Base-by-base conservation (phyloP, 345 rosid species). In the Syzygium grande region DNA sequence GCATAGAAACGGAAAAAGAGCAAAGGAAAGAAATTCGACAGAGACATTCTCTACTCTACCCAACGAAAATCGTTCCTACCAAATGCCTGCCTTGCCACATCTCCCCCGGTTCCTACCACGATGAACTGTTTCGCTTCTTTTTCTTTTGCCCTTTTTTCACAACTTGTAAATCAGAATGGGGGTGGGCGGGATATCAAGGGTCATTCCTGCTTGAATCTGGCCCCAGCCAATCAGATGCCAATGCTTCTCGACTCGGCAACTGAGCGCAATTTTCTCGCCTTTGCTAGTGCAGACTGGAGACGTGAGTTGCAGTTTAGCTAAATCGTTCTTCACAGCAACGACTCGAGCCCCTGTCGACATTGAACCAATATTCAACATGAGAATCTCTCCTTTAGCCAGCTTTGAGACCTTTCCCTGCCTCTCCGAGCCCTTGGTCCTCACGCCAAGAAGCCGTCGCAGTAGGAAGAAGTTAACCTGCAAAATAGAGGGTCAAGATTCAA, bases 171-270 rank as follows among this genome's bases (percentile, higher is more conserved):
- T 91, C 87, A 93, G 80, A 94, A 93, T 9, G 93, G 92, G 92
- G 88, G 93, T 79, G 12, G 95, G 95, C 19, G 98, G 98, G 30
- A 96, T 93, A 5, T 96, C 96, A 9, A 96, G 94, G 88, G 98
- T 98, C 27, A 94, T 90, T 78, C 99, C 98, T 3, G 99, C 98
- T 88, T 95, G 99, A 89, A 98, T 98, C 95, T 94, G 97, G 56
- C 99, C 99, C 99, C 99, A 96, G 22, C 99, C 98, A 16, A 98
- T 96, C 51, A 96, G 94, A 90, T 97, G 96, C 98, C 98, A 96
- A 88, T 96, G 99, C 93, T 96, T 98, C 91, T 98, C 98, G 27
- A 98, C 98, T 55, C 97, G 88, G 17, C 97, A 86, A 85, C 99
- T 98, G 5, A 95, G 92, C 3, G 99, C 98, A 85, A 96, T 92